phyloP scores from a whole-genome alignment of 2,329 filamentous ascomycete genomes.

The Fusarium globosum region DNA sequence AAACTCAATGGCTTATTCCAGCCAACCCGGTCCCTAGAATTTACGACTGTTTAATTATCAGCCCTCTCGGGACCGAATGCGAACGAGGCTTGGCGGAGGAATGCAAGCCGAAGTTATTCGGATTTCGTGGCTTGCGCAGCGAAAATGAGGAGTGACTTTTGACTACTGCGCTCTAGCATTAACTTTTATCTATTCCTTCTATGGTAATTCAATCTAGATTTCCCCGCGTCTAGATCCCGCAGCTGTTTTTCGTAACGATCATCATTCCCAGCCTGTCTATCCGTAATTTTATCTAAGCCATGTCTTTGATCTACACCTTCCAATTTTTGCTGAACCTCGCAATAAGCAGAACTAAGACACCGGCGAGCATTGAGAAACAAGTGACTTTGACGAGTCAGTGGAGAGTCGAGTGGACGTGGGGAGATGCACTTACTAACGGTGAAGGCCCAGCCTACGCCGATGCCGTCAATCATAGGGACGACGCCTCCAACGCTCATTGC shows the following conservation, averaged over 20 bases:
- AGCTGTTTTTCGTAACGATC: background rate
- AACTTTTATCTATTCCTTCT: constrained; percentile 23
- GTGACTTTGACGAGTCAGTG: constrained; percentile 23
- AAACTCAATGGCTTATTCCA: background rate
- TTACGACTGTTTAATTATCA: background rate
- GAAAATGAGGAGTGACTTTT: background rate
- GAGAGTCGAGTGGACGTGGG: fast-evolving
- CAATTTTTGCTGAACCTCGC: constrained; percentile 36
- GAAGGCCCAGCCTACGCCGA: constrained; percentile 43
- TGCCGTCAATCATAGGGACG: constrained; percentile 39
- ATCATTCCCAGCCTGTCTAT: background rate
- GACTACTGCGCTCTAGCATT: background rate
- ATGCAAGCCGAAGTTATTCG: background rate
- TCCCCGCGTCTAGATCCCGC: background rate
- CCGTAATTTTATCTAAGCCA: background rate
- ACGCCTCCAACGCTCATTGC: constrained; percentile 43
- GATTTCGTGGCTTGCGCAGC: background rate
- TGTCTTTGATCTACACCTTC: constrained; percentile 19
- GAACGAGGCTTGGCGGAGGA: background rate
- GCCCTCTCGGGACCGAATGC: background rate
- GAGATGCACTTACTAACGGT: constrained; percentile 34
- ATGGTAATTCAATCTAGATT: background rate
- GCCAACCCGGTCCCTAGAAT: background rate
- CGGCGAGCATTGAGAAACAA: constrained; percentile 11
- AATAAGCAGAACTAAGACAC: constrained; percentile 32